Evolutionary conservation across 176 grass and related monocot species (phyloP).

Genomic region (Poa annua): DNA sequence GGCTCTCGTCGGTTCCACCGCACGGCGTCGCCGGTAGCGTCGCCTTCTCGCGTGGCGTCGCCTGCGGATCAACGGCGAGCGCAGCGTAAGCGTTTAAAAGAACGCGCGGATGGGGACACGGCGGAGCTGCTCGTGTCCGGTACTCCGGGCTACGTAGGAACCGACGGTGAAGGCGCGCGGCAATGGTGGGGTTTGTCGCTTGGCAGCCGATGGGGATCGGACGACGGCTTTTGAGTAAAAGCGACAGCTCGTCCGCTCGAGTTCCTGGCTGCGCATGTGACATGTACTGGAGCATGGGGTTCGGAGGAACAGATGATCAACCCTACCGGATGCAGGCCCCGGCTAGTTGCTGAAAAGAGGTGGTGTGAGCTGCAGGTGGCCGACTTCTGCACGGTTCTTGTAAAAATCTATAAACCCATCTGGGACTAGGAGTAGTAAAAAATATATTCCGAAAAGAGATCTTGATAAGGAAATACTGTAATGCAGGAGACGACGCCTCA

Average conservation of each 20-base stretch:
- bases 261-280: background rate
- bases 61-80: slow-evolving; percentile 37
- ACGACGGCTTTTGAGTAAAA: background rate
- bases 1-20: background rate
- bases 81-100: background rate
- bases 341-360: background rate
- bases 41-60: background rate
- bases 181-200: background rate
- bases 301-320: background rate
- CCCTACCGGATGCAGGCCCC: background rate
- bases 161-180: slow-evolving; percentile 11
- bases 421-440: too few relatives aligned
- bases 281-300: background rate
- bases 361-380: background rate
- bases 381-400: background rate
- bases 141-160: background rate
- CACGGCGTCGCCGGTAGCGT: background rate
- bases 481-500: background rate
- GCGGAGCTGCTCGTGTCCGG: background rate
- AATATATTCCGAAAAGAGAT: too few relatives aligned
- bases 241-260: slow-evolving; percentile 18
- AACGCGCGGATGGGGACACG: background rate
- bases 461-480: too few relatives aligned
- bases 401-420: too few relatives aligned
- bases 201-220: background rate